Evolutionary conservation across 257 asterid species (phyloP).

Genomic region (Gentiana dahurica): DNA sequence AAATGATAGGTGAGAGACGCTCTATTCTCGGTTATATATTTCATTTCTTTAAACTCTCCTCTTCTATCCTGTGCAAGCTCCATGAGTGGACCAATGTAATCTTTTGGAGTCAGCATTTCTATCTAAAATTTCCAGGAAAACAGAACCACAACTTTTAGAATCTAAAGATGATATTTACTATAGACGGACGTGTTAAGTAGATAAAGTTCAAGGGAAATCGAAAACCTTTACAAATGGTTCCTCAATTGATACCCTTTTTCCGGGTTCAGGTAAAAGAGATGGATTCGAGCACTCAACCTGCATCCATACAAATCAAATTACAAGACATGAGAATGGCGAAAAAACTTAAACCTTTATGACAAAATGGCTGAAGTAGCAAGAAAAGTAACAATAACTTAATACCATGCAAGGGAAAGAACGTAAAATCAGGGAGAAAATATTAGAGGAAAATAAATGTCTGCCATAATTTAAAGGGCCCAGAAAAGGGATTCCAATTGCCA

Average conservation of each 20-base stretch:
- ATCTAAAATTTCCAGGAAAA: conserved; percentile 39
- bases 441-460: too few species aligned
- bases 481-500: too few species aligned
- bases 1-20: conserved; percentile 69
- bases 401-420: too few species aligned
- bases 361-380: background rate
- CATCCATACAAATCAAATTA: conserved; percentile 9
- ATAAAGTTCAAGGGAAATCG: background rate
- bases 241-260: conserved; percentile 77
- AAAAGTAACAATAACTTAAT: background rate
- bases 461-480: too few species aligned
- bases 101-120: conserved; percentile 94
- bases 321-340: background rate
- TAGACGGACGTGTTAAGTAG: too few species aligned
- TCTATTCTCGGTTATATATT: conserved; percentile 76
- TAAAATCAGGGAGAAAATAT: too few species aligned
- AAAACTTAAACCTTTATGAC: background rate
- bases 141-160: conserved; percentile 17
- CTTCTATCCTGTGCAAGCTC: conserved; percentile 98
- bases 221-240: conserved; percentile 93
- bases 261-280: conserved; percentile 93
- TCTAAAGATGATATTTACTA: background rate
- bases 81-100: conserved; percentile 88
- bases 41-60: conserved; percentile 90
- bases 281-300: conserved; percentile 98